phyloP scores from a whole-genome alignment of 2,329 filamentous ascomycete genomes.

The Albophoma yamanashiensis region DNA sequence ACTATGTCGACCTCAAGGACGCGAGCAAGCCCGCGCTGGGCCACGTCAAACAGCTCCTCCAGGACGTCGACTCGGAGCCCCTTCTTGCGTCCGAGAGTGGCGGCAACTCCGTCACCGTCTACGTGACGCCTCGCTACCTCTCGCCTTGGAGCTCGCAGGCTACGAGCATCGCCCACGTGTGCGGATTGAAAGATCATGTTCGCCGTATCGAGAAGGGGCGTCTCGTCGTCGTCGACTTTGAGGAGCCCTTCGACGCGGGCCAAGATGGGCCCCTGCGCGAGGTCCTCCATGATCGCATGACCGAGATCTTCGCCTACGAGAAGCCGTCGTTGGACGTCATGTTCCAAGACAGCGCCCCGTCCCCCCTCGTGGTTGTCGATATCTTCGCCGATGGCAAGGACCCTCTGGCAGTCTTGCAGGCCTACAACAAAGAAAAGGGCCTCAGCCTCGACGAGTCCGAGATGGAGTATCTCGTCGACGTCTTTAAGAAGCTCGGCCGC shows the following conservation, averaged over 20 bases:
- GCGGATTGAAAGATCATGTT: constrained; percentile 60
- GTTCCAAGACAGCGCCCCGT: constrained; percentile 59
- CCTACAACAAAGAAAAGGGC: constrained; percentile 75
- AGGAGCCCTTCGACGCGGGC: constrained; percentile 26
- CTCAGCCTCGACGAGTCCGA: constrained; percentile 81
- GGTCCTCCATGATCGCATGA: constrained; percentile 88
- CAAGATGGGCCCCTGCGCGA: constrained; percentile 52
- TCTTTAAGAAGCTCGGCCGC: constrained; percentile 32
- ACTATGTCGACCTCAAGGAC: constrained; percentile 54
- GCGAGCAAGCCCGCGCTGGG: constrained; percentile 31
- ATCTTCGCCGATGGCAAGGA: constrained; percentile 55
- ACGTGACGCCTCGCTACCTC: constrained; percentile 73
- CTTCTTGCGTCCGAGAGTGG: constrained; percentile 15
- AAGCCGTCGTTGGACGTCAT: constrained; percentile 63
- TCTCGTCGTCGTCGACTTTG: constrained; percentile 58
- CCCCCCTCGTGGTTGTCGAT: constrained; percentile 62
- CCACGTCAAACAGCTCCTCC: constrained; percentile 35
- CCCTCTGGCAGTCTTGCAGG: constrained; percentile 62
- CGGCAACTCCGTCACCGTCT: constrained; percentile 48
- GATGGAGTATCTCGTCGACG: constrained; percentile 85
- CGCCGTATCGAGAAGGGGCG: constrained; percentile 82
- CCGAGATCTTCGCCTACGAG: constrained; percentile 61
- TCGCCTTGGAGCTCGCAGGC: constrained; percentile 98
- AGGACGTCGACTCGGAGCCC: constrained; percentile 22
- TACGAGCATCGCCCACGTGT: constrained; percentile 87